Evolutionary conservation across 208 protist species (phyloP).

Genomic region (Dictyostelium gargantuum): DNA sequence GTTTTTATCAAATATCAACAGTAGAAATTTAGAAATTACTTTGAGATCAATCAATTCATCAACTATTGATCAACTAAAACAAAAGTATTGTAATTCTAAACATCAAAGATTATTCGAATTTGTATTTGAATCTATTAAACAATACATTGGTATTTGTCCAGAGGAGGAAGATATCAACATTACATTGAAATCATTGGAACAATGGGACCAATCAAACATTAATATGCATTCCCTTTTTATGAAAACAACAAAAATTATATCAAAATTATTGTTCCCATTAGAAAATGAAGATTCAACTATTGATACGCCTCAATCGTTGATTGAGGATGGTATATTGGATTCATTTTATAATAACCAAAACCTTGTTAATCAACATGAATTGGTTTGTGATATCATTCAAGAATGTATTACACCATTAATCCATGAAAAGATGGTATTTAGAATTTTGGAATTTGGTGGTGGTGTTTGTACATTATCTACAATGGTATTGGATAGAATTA

Average conservation of each 20-base stretch:
- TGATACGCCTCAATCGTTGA: neutral
- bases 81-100: neutral
- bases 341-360: neutral
- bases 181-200: neutral
- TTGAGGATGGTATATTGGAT: neutral
- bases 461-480: neutral
- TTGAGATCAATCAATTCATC: neutral
- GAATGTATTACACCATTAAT: neutral
- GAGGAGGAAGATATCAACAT: too few species aligned
- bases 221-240: neutral
- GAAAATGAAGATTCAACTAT: neutral
- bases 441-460: neutral
- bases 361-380: neutral
- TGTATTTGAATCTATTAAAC: neutral
- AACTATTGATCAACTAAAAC: neutral
- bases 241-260: neutral
- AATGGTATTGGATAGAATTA: neutral
- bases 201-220: neutral
- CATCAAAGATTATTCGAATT: neutral
- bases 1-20: neutral
- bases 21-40: neutral
- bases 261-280: neutral
- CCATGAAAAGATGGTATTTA: neutral
- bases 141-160: neutral
- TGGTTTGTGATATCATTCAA: neutral